These are phyloP conservation scores for Tylopilus balloui DNA, from an alignment of 768 basidiomycete species.

Conservation along the genomic window DNA sequence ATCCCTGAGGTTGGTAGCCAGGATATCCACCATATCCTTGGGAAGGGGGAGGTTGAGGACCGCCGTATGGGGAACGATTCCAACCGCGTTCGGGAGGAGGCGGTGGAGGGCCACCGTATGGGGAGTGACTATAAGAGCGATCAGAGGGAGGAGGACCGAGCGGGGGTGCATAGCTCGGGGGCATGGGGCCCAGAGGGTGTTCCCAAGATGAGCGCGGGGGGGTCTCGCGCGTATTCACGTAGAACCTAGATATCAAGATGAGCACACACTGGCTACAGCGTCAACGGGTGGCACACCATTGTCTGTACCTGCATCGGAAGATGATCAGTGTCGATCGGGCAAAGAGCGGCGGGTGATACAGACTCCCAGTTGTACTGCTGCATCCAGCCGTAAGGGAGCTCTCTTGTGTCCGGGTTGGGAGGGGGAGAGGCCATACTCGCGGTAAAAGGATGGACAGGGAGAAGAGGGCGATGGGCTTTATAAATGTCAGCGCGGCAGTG, in stretches of 20 bases:
- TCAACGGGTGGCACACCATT: conserved; percentile 47
- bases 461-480: conserved; percentile 18
- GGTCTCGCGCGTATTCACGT: conserved; percentile 59
- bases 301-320: conserved; percentile 47
- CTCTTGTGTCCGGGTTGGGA: conserved; percentile 51
- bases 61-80: conserved; percentile 31
- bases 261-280: neutral
- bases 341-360: conserved; percentile 25
- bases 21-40: conserved; percentile 18
- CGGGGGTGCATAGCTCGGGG: conserved; percentile 33
- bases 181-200: conserved; percentile 56
- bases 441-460: conserved; percentile 2
- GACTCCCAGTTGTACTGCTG: conserved; percentile 65
- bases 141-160: conserved; percentile 44
- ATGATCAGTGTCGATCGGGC: conserved; percentile 24
- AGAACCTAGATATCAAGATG: conserved; percentile 51
- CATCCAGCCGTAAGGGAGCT: conserved; percentile 65
- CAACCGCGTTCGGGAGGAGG: conserved; percentile 41
- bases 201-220: conserved; percentile 68
- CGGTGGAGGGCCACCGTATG: conserved; percentile 28
- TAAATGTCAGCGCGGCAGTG: conserved; percentile 19
- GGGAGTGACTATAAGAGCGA: conserved; percentile 29
- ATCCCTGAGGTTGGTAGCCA: conserved; percentile 18
- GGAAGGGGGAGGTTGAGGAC: conserved; percentile 13
- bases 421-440: conserved; percentile 43